Conservation (phyloP, 176 grass and related monocot genomes). For the Neostapfia colusana region DNA sequence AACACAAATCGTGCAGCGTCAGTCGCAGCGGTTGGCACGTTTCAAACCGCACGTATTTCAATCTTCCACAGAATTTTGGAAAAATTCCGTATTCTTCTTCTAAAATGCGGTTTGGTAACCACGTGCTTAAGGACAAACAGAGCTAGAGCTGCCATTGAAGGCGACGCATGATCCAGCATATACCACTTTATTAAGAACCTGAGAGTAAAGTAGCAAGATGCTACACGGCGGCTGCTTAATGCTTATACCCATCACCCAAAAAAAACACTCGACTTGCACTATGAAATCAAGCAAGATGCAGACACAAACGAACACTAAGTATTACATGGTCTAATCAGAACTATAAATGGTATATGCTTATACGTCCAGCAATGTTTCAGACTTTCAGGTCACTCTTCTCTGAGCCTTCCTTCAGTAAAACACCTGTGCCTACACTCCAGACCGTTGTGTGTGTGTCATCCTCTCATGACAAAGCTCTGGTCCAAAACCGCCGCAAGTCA, state of each 20-base stretch:
- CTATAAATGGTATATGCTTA: conserved; percentile 13
- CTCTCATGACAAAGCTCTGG: conserved; percentile 57
- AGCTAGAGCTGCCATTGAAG: not conserved
- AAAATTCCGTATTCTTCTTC: not conserved
- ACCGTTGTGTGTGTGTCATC: conserved; percentile 43
- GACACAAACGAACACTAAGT: conserved; percentile 14
- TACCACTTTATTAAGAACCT: conserved; percentile 30
- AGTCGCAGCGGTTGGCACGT: not conserved
- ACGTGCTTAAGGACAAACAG: not conserved
- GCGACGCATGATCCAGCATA: conserved; percentile 11
- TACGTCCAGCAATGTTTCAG: not conserved
- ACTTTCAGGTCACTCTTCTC: conserved; percentile 24
- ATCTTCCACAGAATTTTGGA: not conserved
- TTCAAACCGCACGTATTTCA: not conserved
- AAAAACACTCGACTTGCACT: conserved; percentile 15
- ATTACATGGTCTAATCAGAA: conserved; percentile 21
- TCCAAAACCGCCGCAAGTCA: conserved; percentile 21
- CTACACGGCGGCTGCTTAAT: conserved; percentile 44
- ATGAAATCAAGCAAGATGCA: conserved; percentile 22
- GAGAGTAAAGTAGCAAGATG: conserved; percentile 10
- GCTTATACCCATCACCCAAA: conserved; percentile 27
- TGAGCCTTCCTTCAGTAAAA: conserved; percentile 9
- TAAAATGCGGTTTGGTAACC: not conserved
- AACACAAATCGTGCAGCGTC: not conserved
- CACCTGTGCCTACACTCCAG: conserved; percentile 26